A percentile compares a stretch with the other conserved stretches of the same genome.
These are phyloP conservation scores for Rhizopogon vesiculosus DNA, from an alignment of 768 basidiomycete genomes.

Conservation along the genomic window DNA sequence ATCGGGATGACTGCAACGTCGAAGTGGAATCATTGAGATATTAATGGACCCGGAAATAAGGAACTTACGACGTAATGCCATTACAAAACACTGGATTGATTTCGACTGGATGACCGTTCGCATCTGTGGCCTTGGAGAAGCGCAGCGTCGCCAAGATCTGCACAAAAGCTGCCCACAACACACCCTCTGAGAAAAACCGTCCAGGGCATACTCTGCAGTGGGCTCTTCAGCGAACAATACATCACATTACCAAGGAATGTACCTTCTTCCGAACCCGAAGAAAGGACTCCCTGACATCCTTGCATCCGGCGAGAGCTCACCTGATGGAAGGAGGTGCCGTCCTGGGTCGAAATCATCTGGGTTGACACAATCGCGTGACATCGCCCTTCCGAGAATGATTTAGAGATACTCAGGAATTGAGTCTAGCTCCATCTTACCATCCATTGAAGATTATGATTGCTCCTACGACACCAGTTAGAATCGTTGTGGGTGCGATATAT, in stretches of 20 bases:
- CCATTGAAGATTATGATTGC: background rate
- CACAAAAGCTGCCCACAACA: background rate
- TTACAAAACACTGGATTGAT: background rate
- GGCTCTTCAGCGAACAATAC: background rate
- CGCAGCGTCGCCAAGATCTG: background rate
- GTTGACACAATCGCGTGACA: background rate
- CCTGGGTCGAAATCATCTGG: background rate
- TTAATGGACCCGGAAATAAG: background rate
- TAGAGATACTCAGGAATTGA: background rate
- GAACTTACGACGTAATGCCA: background rate
- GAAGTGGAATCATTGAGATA: background rate
- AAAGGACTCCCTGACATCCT: background rate
- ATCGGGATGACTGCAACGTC: background rate
- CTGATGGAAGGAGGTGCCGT: background rate
- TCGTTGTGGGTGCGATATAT: background rate
- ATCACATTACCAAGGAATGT: background rate
- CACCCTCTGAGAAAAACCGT: background rate
- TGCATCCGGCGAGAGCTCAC: background rate
- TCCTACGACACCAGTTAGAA: background rate
- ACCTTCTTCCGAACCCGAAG: constrained; percentile 1
- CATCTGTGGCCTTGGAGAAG: background rate
- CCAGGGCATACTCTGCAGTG: background rate
- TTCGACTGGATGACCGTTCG: background rate
- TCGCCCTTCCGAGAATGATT: background rate
- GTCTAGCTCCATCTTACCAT: background rate